Evolutionary conservation across 2,329 filamentous ascomycete species (phyloP), one percentile per base, ranked within the genome.

Genomic region (Arthrobotrys pseudoclavata): DNA sequence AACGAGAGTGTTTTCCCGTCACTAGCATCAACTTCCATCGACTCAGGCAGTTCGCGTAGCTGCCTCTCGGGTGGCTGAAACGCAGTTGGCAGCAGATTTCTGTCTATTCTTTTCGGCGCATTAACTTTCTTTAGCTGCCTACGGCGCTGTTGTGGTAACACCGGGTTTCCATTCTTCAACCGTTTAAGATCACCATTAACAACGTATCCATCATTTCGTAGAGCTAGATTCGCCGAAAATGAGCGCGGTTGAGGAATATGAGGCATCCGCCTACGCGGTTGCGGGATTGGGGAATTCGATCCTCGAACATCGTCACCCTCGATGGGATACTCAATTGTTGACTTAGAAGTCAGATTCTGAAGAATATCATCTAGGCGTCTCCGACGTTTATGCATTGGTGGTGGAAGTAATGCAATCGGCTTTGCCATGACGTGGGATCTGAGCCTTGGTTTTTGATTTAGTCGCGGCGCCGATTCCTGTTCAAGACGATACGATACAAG

Each of bases 61-160:
- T 2, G 31, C 15, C 37, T 53, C 34, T 77, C 74, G 2, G 74
- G 74, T 3, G 74, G 74, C 29, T 68, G 67, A 24, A 71, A 77
- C 20, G 74, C 61, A 4, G 42, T 47, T 6, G 74, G 74, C 22
- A 52, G 37, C 7, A 7, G 5, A 12, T 70, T 40, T 31, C 64
- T 22, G 1, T 77, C 62, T 20, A 77, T 50, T 18, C 60, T 50
- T 57, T 57, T 67, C 4, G 74, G 74, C 0, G 12, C n/a, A 15
- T 3, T 10, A 31, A 26, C 12, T 68, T 77, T 52, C 48, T 48
- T 15, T 26, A 29, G 15, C 61, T 57, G 26, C n/a, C 20, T 13
- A 3, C 7, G 20, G 9, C n/a, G 31, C 31, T 13, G 48, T 47
- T 18, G 42, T 13, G 40, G 29, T 12, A 15, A 48, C 24, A 22